phyloP scores from a whole-genome alignment of 2,329 filamentous ascomycete genomes.

The Talaromyces islandicus region DNA sequence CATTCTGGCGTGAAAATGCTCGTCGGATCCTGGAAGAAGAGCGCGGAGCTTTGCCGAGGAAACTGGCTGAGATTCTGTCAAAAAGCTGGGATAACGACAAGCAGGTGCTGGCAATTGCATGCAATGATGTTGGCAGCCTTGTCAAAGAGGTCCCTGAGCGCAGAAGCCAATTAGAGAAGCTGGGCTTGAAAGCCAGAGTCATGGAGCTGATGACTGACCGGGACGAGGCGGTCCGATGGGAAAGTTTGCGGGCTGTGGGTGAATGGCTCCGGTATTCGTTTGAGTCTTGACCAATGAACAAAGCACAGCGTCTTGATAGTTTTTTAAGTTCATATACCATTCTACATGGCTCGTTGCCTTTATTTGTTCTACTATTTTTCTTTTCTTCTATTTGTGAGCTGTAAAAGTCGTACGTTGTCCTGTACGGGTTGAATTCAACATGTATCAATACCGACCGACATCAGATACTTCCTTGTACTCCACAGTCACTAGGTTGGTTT shows the following conservation, averaged over 20 bases:
- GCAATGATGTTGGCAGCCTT: constrained; percentile 83
- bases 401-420: neutral
- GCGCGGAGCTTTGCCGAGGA: constrained; percentile 70
- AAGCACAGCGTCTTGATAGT: neutral
- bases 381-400: neutral
- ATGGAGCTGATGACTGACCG: constrained; percentile 91
- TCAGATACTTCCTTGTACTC: neutral
- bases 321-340: constrained; percentile 2
- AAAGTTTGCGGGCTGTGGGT: constrained; percentile 78
- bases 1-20: constrained; percentile 90
- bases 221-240: constrained; percentile 86
- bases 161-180: constrained; percentile 70
- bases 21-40: constrained; percentile 78
- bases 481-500: neutral
- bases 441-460: neutral
- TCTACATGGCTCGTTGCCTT: neutral
- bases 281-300: constrained; percentile 34
- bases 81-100: constrained; percentile 80
- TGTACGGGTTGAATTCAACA: neutral
- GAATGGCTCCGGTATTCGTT: constrained; percentile 70
- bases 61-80: constrained; percentile 78
- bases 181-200: constrained; percentile 77
- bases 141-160: constrained; percentile 88
- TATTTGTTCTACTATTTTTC: neutral
- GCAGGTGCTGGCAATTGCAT: constrained; percentile 82